These are phyloP conservation scores for Globomyces pollinis-pini DNA, from an alignment of 192 early-diverging fungal genomes.

Conservation along the genomic window DNA sequence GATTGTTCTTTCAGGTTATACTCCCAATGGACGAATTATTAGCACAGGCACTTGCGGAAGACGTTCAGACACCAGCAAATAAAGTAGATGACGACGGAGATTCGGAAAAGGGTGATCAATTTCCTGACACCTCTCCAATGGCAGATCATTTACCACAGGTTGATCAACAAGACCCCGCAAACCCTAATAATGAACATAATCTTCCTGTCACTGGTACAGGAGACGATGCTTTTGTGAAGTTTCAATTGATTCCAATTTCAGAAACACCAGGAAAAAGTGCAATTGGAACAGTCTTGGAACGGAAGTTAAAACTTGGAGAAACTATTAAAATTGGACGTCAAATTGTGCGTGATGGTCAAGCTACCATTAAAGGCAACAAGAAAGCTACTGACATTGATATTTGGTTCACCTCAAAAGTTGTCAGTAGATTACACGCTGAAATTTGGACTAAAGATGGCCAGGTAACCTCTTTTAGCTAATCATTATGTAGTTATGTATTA, in stretches of 20 bases:
- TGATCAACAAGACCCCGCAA: too few relatives aligned
- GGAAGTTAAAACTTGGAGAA: slow-evolving; percentile 36
- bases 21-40: too few relatives aligned
- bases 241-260: slow-evolving; percentile 39
- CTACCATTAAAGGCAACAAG: slow-evolving; percentile 25
- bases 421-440: slow-evolving; percentile 71
- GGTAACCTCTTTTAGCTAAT: slow-evolving; percentile 20
- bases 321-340: slow-evolving; percentile 37
- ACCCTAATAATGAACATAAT: too few relatives aligned
- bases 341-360: slow-evolving; percentile 37
- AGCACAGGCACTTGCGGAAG: too few relatives aligned
- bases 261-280: slow-evolving; percentile 25
- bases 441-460: slow-evolving; percentile 76
- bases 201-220: too few relatives aligned
- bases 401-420: slow-evolving; percentile 73
- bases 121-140: too few relatives aligned
- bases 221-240: neutral
- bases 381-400: slow-evolving; percentile 27
- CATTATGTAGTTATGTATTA: slow-evolving; percentile 75
- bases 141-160: too few relatives aligned
- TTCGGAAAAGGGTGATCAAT: too few relatives aligned
- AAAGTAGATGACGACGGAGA: too few relatives aligned
- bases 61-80: too few relatives aligned
- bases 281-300: slow-evolving; percentile 36
- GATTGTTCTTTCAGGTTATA: too few relatives aligned